phyloP scores from a whole-genome alignment of 1,284 basidiomycete species.

The Takashimella tepidaria region DNA sequence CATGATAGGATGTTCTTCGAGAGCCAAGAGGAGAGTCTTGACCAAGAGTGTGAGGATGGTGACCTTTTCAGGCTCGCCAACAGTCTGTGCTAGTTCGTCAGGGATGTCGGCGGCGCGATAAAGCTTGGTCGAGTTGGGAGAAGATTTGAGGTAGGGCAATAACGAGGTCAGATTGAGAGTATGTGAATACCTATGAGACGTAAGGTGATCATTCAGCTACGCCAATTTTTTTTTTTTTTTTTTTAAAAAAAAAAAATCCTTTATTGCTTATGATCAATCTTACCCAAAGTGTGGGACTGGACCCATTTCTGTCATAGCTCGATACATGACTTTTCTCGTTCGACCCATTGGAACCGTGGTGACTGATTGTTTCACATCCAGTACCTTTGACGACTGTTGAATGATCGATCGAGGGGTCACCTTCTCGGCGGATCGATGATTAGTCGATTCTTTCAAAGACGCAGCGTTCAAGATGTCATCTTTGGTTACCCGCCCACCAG shows the following conservation, averaged over 20 bases:
- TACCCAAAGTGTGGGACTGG: constrained; percentile 71
- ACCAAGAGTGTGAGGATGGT: constrained; percentile 81
- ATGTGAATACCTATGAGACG: constrained; percentile 60
- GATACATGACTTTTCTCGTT: constrained; percentile 79
- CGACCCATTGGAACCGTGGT: constrained; percentile 49
- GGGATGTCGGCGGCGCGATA: constrained; percentile 52
- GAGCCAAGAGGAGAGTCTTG: constrained; percentile 73
- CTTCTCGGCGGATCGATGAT: no score
- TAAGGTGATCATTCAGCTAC: no score
- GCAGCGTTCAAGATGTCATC: no score
- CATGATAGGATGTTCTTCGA: constrained; percentile 57
- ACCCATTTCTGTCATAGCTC: constrained; percentile 65
- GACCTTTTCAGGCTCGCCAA: constrained; percentile 49
- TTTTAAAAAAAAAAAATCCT: background rate
- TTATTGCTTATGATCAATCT: constrained; percentile 13
- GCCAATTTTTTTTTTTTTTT: background rate
- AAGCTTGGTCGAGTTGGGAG: constrained; percentile 38
- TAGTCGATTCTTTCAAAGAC: constrained; percentile 50
- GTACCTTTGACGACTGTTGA: no score
- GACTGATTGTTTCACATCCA: background rate
- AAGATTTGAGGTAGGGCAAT: constrained; percentile 61
- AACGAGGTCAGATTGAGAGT: constrained; percentile 76
- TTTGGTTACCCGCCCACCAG: constrained; percentile 59
- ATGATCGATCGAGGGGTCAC: no score
- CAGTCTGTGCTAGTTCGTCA: constrained; percentile 46